Percentiles rank a stretch among this genome's conserved stretches.
These are phyloP conservation scores for Macadamia integrifolia DNA, from an alignment of 164 flowering plant species.

Conservation along the genomic window DNA sequence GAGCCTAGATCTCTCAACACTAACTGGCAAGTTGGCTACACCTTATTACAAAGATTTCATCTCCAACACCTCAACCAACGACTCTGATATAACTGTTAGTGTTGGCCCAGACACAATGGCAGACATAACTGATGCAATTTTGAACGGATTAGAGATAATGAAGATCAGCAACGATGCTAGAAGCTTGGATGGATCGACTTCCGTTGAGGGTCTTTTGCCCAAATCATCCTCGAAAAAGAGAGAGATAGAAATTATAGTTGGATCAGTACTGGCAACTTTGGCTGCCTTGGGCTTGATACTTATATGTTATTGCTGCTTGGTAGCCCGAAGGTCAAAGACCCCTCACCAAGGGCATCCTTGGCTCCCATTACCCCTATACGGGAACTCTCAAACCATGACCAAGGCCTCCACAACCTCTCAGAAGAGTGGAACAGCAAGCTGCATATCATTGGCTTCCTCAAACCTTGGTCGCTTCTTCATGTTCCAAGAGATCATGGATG, in stretches of 20 bases:
- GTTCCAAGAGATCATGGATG: conserved; percentile 80
- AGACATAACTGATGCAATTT: conserved; percentile 42
- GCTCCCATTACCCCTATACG: conserved; percentile 78
- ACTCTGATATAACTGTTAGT: conserved; percentile 53
- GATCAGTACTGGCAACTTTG: conserved; percentile 36
- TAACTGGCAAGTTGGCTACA: conserved; percentile 35
- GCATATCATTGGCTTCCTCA: conserved; percentile 63
- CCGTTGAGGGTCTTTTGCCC: conserved; percentile 49
- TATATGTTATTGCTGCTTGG: conserved; percentile 50
- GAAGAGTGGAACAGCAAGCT: conserved; percentile 87
- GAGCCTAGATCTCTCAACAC: conserved; percentile 58
- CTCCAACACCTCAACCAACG: conserved; percentile 36
- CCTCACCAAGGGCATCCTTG: conserved; percentile 53
- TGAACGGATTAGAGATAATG: conserved; percentile 91
- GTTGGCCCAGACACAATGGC: conserved; percentile 71
- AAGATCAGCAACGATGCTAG: conserved; percentile 69
- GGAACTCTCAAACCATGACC: conserved; percentile 70
- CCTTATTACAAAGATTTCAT: conserved; percentile 75
- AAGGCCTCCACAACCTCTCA: conserved; percentile 69
- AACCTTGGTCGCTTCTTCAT: conserved; percentile 65
- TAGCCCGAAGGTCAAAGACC: conserved; percentile 38
- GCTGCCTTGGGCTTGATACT: conserved; percentile 33
- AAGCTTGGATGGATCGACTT: conserved; percentile 57
- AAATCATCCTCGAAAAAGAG: conserved; percentile 28
- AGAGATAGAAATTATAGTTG: conserved; percentile 41